Percentiles rank a stretch among this genome's conserved stretches.
Evolutionary conservation across 345 rosid genomes (phyloP).

Genomic region (Dipteronia dyeriana): DNA sequence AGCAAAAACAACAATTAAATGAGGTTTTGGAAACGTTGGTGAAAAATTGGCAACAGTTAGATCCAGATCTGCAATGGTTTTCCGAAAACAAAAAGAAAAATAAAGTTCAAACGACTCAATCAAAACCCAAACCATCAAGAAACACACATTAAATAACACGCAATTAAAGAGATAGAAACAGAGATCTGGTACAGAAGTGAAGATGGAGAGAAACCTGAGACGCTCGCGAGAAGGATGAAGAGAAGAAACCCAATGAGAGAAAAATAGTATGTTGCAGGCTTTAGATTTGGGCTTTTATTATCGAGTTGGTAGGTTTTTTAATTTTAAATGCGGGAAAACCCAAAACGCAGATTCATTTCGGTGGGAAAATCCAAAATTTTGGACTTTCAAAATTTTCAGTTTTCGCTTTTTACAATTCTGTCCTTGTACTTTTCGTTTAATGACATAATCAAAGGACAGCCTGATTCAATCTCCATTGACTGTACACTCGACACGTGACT

Average conservation of each 20-base stretch:
- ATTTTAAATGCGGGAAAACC: conserved; percentile 13
- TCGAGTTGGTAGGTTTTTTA: conserved; percentile 1
- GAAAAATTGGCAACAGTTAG: not conserved
- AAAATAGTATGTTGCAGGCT: not conserved
- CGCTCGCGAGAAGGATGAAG: conserved; percentile 5
- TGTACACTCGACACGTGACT: not conserved
- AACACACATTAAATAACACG: not conserved
- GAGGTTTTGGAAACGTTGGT: not conserved
- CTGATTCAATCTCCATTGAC: not conserved
- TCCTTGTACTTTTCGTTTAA: not conserved
- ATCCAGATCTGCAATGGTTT: not conserved
- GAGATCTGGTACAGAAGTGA: not conserved
- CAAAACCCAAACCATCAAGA: not conserved
- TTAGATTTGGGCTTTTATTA: conserved; percentile 9
- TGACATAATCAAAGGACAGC: not conserved
- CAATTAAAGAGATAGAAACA: not conserved
- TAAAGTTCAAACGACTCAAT: not conserved
- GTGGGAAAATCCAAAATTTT: conserved; percentile 36
- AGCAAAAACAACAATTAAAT: not conserved
- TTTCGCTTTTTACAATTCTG: not conserved
- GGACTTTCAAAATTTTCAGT: conserved; percentile 25
- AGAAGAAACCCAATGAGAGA: not conserved
- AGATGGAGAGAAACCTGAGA: conserved; percentile 25
- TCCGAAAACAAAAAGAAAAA: not conserved
- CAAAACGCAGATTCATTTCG: conserved; percentile 28